Percentiles rank a stretch among this genome's conserved stretches.
Conservation (phyloP, 208 protist genomes). For the Trypanosoma cruzi region DNA sequence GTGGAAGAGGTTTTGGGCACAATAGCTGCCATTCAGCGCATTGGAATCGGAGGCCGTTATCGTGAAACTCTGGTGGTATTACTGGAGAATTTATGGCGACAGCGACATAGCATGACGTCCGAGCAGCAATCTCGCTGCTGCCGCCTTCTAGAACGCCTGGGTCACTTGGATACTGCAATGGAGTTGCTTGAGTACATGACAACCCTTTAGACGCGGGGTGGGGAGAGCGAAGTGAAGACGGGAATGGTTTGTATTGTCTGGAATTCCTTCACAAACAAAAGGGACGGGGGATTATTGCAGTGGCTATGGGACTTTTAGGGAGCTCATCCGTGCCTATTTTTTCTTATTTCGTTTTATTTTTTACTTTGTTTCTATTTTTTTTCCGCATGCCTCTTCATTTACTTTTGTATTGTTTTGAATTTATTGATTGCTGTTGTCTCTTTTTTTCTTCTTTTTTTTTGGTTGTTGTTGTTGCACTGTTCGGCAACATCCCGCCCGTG, state of each 20-base stretch:
- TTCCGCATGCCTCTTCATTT: slow-evolving; percentile 8
- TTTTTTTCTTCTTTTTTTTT: slow-evolving; percentile 2
- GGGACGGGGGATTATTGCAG: slow-evolving; percentile 5
- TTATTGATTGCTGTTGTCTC: slow-evolving; percentile 8
- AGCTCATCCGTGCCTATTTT: background rate
- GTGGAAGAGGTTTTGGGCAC: slow-evolving; percentile 59
- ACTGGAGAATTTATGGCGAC: slow-evolving; percentile 61
- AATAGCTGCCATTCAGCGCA: slow-evolving; percentile 56
- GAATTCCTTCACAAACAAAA: background rate
- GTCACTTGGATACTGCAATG: slow-evolving; percentile 35
- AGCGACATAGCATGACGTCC: slow-evolving; percentile 44
- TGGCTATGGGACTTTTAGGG: background rate
- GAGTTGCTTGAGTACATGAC: slow-evolving; percentile 37
- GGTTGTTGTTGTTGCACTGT: background rate
- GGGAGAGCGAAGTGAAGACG: background rate
- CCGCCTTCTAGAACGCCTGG: slow-evolving; percentile 26
- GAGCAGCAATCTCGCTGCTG: slow-evolving; percentile 50
- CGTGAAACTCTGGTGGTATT: slow-evolving; percentile 42
- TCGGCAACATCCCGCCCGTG: background rate
- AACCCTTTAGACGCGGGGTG: background rate
- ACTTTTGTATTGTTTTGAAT: slow-evolving; percentile 6
- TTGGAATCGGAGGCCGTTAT: slow-evolving; percentile 43
- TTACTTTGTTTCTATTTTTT: too few relatives aligned
- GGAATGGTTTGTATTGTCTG: background rate
- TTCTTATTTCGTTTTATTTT: too few relatives aligned